Percentiles rank a stretch among this genome's conserved stretches.
phyloP scores from a whole-genome alignment of 768 basidiomycete genomes.

The Mycena chlorophos region DNA sequence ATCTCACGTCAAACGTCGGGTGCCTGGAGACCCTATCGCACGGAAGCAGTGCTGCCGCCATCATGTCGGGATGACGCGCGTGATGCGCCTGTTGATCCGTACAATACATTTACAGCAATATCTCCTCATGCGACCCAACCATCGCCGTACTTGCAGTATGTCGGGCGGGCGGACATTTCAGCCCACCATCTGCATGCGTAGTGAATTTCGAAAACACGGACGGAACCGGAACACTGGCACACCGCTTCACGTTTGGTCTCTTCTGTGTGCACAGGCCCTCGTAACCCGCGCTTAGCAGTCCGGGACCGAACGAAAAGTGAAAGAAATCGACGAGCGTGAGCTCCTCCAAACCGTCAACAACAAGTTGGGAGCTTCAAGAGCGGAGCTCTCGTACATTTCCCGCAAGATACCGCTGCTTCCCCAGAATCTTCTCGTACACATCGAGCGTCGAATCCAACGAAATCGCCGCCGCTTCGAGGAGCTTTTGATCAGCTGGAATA shows the following conservation, averaged over 20 bases:
- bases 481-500: constrained; percentile 31
- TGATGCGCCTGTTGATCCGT: no score
- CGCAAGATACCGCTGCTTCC: constrained; percentile 56
- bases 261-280: constrained; percentile 32
- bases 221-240: background rate
- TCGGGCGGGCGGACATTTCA: background rate
- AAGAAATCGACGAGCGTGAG: constrained; percentile 60
- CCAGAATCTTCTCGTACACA: constrained; percentile 57
- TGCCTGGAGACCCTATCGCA: no score
- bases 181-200: constrained; percentile 42
- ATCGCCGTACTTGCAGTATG: background rate
- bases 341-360: constrained; percentile 19
- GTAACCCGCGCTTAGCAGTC: constrained; percentile 25
- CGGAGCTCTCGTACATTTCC: constrained; percentile 43
- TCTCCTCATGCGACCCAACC: no score
- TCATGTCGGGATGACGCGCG: no score
- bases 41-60: no score
- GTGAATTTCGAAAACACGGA: background rate
- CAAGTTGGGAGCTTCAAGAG: background rate
- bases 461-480: constrained; percentile 26
- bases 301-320: constrained; percentile 47
- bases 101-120: no score
- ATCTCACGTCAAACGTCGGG: no score
- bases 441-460: constrained; percentile 44
- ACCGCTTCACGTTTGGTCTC: constrained; percentile 47